Evolutionary conservation across 2,329 filamentous ascomycete species (phyloP).

Genomic region (Xylaria sp.): DNA sequence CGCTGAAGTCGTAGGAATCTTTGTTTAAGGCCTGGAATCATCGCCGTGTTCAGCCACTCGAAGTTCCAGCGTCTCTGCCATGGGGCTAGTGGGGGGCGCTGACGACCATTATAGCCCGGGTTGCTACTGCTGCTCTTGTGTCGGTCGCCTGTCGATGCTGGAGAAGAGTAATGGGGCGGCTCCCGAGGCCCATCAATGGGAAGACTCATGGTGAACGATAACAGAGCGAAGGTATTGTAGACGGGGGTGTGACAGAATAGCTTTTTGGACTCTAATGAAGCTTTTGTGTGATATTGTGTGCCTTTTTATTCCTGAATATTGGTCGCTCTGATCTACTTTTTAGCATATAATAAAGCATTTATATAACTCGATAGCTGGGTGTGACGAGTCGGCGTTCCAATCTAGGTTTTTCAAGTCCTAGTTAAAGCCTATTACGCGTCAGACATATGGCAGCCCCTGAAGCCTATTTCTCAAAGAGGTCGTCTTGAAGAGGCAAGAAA

Average conservation of each 20-base stretch:
- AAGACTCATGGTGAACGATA: background rate
- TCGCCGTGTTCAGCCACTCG: constrained; percentile 6
- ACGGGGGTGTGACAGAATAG: background rate
- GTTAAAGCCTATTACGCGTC: background rate
- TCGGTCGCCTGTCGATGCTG: background rate
- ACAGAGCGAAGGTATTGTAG: background rate
- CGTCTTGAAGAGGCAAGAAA: background rate
- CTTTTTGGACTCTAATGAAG: background rate
- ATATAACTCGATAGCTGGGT: background rate
- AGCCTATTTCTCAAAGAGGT: background rate
- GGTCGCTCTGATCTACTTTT: background rate
- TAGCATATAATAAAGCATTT: background rate
- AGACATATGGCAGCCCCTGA: background rate
- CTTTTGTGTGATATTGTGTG: constrained; percentile 1
- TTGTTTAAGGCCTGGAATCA: background rate
- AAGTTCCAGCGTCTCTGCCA: constrained; percentile 10
- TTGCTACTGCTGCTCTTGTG: background rate
- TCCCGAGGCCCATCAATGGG: background rate
- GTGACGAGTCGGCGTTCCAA: background rate
- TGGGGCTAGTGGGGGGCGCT: background rate
- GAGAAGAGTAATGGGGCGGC: background rate
- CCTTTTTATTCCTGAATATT: background rate
- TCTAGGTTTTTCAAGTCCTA: background rate
- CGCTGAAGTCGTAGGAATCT: background rate
- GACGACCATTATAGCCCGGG: background rate